Base-by-base conservation (phyloP, 768 basidiomycete species). In the Cystofilobasidium capitatum region DNA sequence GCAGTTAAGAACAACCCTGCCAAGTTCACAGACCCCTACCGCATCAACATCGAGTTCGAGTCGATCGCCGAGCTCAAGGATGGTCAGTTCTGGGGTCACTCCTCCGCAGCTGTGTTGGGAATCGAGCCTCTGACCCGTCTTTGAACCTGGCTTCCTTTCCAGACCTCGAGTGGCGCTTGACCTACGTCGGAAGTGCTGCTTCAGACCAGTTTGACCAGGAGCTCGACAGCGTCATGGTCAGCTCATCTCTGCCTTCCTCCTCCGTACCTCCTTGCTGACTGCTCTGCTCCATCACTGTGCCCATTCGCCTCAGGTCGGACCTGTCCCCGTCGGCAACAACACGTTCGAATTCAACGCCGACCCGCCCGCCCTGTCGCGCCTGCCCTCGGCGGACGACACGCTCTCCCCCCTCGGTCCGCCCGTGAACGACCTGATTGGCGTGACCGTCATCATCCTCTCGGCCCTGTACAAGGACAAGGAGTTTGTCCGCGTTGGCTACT, bases 401-500 rank as follows among this genome's bases (percentile, higher is more conserved):
- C 82, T 84, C 9, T 93, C 94, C 0, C 83, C 87, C 63, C 88
- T 90, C 12, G 79, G 84, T 37, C 91, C 97, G 71, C 92, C 91
- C 1, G 76, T 76, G 2, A 62, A 72, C 58, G 75, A 76, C 47
- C 89, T 94, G 37, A 82, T 99, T 16, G 96, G 96, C 55, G 93
- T 99, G 22, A 90, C 94, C 2, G 96, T 94, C 8, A 86, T 98
- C 75, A 97, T 99, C 73, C 83, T 99, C 61, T 98, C 93, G 0
- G 96, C 91, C 9, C 89, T 89, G 14, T 99, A 98, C 78, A 85
- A 86, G 44, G 94, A 97, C 61, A 93, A 96, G 74, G 96, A 98
- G 76, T 99, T 99, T 74, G 94, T 99, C n/a, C 86, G 94, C 55
- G 93, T 99, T 33, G 96, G 96, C 9, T 98, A 99, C 76, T 99